phyloP scores from a whole-genome alignment of 2,329 filamentous ascomycete genomes.

The Xylariomycetidae sp. region DNA sequence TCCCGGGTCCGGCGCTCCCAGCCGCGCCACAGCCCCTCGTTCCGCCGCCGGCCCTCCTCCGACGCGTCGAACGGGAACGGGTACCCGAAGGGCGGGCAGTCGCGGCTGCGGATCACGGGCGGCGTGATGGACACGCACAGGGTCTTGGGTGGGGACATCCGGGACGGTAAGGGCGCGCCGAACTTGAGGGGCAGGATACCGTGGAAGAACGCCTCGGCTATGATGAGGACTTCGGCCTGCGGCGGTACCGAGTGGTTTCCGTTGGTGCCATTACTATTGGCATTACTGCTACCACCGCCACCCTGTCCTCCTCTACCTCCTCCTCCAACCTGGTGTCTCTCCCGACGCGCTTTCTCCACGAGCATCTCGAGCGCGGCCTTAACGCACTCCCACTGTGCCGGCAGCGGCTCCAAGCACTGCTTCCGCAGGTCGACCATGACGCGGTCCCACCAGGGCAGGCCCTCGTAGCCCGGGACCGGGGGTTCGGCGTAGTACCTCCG shows the following conservation, averaged over 20 bases:
- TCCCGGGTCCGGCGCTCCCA: constrained; percentile 20
- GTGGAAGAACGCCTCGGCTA: constrained; percentile 32
- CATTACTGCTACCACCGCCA: too few species aligned
- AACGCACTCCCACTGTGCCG: constrained; percentile 29
- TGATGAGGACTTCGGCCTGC: constrained; percentile 26
- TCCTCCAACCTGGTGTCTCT: too few species aligned
- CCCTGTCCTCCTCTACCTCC: too few species aligned
- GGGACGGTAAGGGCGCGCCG: constrained; percentile 23
- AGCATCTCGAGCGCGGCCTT: constrained; percentile 23
- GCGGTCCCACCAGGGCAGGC: constrained; percentile 23
- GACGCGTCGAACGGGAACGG: constrained; percentile 26
- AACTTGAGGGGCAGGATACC: constrained; percentile 30
- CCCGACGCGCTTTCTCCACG: constrained; percentile 8
- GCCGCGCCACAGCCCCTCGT: constrained; percentile 24
- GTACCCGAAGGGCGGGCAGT: constrained; percentile 30
- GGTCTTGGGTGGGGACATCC: constrained; percentile 14
- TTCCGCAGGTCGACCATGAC: constrained; percentile 27
- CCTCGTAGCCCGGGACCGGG: constrained; percentile 17
- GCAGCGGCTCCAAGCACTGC: constrained; percentile 29
- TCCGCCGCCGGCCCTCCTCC: constrained; percentile 17
- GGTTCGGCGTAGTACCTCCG: constrained; percentile 24
- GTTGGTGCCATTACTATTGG: too few species aligned
- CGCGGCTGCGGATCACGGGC: constrained; percentile 29
- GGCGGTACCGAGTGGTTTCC: too few species aligned
- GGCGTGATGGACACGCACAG: constrained; percentile 33